A percentile compares a stretch with the other conserved stretches of the same genome.
Evolutionary conservation across 192 early-diverging fungal species (phyloP).

Genomic region (Backusella luteola): DNA sequence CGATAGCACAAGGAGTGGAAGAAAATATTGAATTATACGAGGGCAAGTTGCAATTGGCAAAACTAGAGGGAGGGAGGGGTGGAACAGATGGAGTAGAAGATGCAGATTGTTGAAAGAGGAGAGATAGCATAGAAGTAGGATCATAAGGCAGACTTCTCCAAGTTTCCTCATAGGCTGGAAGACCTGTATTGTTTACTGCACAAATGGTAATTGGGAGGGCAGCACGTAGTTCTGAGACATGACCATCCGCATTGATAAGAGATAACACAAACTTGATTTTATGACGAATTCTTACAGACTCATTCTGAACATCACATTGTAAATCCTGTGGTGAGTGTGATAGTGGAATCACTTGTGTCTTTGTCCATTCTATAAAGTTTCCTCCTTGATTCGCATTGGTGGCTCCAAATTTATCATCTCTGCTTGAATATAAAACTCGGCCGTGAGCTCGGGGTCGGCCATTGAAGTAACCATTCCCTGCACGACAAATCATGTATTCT

Average conservation of each 20-base stretch:
- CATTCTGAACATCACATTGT: constrained; percentile 34
- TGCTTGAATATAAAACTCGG: background rate
- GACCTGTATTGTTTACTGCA: constrained; percentile 13
- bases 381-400: background rate
- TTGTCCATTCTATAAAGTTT: constrained; percentile 18
- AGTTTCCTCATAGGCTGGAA: constrained; percentile 33
- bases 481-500: constrained; percentile 53
- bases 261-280: constrained; percentile 35
- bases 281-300: constrained; percentile 27
- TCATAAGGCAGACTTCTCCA: constrained; percentile 24
- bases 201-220: constrained; percentile 32
- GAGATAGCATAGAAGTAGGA: constrained; percentile 12
- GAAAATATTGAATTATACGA: constrained; percentile 14
- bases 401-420: constrained; percentile 9
- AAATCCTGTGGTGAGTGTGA: constrained; percentile 10
- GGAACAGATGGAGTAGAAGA: background rate
- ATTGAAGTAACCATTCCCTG: constrained; percentile 18
- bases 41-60: background rate
- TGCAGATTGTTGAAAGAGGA: constrained; percentile 15
- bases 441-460: constrained; percentile 11
- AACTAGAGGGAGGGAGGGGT: background rate
- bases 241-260: constrained; percentile 16
- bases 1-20: background rate
- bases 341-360: constrained; percentile 7
- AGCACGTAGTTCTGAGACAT: constrained; percentile 36